phyloP scores from a whole-genome alignment of 2,329 filamentous ascomycete species.

The Colletotrichum sp. region DNA sequence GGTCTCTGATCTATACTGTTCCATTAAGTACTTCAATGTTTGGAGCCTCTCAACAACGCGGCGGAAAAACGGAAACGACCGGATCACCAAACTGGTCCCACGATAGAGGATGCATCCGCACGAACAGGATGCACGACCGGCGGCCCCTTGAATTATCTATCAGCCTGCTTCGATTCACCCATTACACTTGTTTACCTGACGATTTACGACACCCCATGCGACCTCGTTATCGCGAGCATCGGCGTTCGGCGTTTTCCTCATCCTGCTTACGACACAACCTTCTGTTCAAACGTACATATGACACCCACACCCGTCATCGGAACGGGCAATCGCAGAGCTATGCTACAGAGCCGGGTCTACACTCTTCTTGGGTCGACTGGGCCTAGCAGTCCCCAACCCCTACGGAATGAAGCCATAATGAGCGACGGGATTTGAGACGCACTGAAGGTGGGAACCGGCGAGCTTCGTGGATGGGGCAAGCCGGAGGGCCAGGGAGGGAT shows the following conservation, averaged over 20 bases:
- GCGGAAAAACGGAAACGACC: slow-evolving; percentile 1
- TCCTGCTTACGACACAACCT: slow-evolving; percentile 13
- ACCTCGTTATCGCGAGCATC: slow-evolving; percentile 21
- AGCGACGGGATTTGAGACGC: slow-evolving; percentile 13
- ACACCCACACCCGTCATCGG: background rate
- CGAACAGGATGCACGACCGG: slow-evolving; percentile 6
- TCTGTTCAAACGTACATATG: slow-evolving; percentile 20
- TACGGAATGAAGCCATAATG: slow-evolving; percentile 17
- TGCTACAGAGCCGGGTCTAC: slow-evolving; percentile 10
- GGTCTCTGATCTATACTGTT: slow-evolving; percentile 68
- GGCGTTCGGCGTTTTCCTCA: slow-evolving; percentile 23
- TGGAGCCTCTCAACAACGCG: background rate
- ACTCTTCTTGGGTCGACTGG: background rate
- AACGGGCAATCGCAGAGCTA: slow-evolving; percentile 12
- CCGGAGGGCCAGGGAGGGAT: background rate
- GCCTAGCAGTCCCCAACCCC: background rate
- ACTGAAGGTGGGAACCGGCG: background rate
- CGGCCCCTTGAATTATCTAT: background rate
- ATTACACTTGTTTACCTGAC: slow-evolving; percentile 18
- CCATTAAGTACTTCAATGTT: background rate
- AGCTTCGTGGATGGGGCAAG: background rate
- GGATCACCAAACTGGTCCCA: background rate
- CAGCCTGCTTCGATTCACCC: slow-evolving; percentile 12
- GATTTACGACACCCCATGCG: slow-evolving; percentile 22
- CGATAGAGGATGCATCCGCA: slow-evolving; percentile 8